Evolutionary conservation across 78 protist species (phyloP), one percentile per base, ranked within the genome.

Genomic region (Guillardia theta): DNA sequence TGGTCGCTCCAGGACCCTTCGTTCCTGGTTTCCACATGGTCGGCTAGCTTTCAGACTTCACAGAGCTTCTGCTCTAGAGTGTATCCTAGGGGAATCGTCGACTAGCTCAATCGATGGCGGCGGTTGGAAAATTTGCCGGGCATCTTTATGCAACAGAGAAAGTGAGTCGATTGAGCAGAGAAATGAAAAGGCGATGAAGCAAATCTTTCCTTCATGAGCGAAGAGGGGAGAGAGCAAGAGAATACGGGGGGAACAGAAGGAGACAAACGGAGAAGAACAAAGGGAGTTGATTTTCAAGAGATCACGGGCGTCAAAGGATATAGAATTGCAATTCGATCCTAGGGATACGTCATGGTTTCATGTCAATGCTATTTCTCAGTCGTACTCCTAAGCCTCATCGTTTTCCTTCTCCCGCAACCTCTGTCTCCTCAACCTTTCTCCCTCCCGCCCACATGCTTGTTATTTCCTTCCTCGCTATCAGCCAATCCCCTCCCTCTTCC

Each of bases 11-110:
- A 2, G 95, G 95, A 33, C 76, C 95, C 5, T 39, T 44, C 30
- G 92, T 93, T 4, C 95, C 95, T 30, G 95, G 95, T 48, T 93
- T 93, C 95, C 95, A 93, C 48, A 93, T 78, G 70, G 70, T n/a
- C n/a, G n/a, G n/a, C n/a, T n/a, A n/a, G n/a, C n/a, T n/a, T n/a
- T n/a, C n/a, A n/a, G n/a, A n/a, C n/a, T n/a, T n/a, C n/a, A n/a
- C n/a, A n/a, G n/a, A n/a, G n/a, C n/a, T n/a, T n/a, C n/a, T n/a
- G n/a, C n/a, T n/a, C n/a, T n/a, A n/a, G n/a, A n/a, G n/a, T n/a
- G n/a, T n/a, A 6, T 3, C 4, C 70, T 58, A 0, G 1, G 70
- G 70, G 21, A 30, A 6, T 10, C 58, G 10, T 10, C 30, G 58
- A 10, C 15, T 50, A 15, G 58, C 15, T 50, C 30, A 15, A 19